Evolutionary conservation across 2,329 filamentous ascomycete genomes (phyloP).

Genomic region (Xylariales sp.): DNA sequence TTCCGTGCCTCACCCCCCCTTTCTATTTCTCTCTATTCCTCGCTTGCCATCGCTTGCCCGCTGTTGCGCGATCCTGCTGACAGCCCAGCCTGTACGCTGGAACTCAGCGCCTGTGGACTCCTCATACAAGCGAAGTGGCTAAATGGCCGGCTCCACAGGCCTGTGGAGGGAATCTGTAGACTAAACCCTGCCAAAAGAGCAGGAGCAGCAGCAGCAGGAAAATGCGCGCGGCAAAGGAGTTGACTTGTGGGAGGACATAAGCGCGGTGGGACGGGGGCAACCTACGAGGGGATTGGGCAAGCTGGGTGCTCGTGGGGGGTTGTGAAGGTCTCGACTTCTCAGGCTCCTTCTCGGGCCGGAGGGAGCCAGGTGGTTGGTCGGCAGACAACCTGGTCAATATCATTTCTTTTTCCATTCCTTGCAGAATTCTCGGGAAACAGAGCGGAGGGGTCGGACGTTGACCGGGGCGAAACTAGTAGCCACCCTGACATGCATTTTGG

Average conservation of each 20-base stretch:
- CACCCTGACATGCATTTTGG: too few relatives aligned
- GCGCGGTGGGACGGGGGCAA: constrained; percentile 11
- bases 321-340: constrained; percentile 7
- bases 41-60: too few relatives aligned
- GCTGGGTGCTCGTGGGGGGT: constrained; percentile 12
- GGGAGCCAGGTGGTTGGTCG: constrained; percentile 11
- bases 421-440: constrained; percentile 1
- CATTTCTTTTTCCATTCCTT: background rate
- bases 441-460: too few relatives aligned
- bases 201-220: background rate
- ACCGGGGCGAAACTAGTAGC: too few relatives aligned
- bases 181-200: constrained; percentile 1
- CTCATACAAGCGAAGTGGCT: too few relatives aligned
- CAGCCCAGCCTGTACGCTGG: too few relatives aligned
- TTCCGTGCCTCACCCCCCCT: too few relatives aligned
- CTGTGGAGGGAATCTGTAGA: too few relatives aligned
- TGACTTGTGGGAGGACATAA: constrained; percentile 9
- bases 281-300: constrained; percentile 10
- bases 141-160: too few relatives aligned
- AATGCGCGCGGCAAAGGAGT: background rate
- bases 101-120: too few relatives aligned
- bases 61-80: too few relatives aligned
- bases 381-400: constrained; percentile 4
- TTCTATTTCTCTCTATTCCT: too few relatives aligned
- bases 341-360: constrained; percentile 17